Evolutionary conservation across 257 asterid genomes (phyloP), one percentile per base, ranked within the genome.

Genomic region (Henckelia pumila): DNA sequence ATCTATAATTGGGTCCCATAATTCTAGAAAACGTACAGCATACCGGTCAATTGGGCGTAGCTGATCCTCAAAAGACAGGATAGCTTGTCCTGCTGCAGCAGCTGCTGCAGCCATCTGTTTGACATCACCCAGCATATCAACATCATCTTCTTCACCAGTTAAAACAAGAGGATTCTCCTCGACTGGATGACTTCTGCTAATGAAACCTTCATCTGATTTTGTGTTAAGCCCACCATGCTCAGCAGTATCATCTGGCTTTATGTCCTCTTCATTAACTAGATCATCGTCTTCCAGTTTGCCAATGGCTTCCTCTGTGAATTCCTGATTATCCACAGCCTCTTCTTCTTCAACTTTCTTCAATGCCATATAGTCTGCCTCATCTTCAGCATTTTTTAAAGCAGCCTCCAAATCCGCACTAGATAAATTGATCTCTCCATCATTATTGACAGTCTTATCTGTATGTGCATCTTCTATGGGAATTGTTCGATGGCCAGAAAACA

Each of bases 351-450:
- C 98, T 85, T 80, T 94, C 86, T 94, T 91, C 78, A 91, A 77
- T 9, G 99, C 99, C 93, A 94, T 94, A 85, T 94, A 94, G 77
- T 91, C 99, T 9, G 98, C 99, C 80, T 94, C 99, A 86, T 94
- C 99, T 81, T 94, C 99, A 56, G 95, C 99, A 79, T 84, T 82
- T 79, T 87, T 92, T 73, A 94, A 77, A 75, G 99, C 99, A 74
- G 98, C 96, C 78, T 94, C 99, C 83, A 94, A 81, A 72, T 94
- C 98, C 10, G 84, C 91, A 72, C 80, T 84, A 75, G 99, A 91
- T 69, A 89, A 75, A 74, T 79, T 66, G 57, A 71, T 61, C 73
- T 84, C 98, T 70, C 82, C 80, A 30, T 78, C 67, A 75, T 29
- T 75, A 66, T 79, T 82, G 73, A 83, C 56, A 63, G 67, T 52